Percentiles rank a stretch among this genome's conserved stretches.
phyloP scores from a whole-genome alignment of 2,329 filamentous ascomycete species.

The Hymenoscyphus scutula region DNA sequence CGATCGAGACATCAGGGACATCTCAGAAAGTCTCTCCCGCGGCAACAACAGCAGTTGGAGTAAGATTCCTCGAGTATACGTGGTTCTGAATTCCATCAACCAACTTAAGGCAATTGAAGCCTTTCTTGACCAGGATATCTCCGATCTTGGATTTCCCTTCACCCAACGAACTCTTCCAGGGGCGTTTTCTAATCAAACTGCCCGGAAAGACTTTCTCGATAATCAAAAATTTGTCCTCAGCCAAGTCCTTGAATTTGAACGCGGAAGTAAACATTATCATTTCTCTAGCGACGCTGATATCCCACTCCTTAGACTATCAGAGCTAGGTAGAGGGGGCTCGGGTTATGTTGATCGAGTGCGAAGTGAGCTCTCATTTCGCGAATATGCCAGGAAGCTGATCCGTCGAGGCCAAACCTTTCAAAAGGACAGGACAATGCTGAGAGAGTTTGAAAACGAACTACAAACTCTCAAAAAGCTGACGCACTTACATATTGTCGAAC shows the following conservation, averaged over 20 bases:
- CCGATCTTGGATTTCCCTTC: slow-evolving; percentile 35
- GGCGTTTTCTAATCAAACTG: slow-evolving; percentile 17
- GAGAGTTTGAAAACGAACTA: slow-evolving; percentile 24
- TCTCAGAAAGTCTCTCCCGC: neutral
- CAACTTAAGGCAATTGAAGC: slow-evolving; percentile 25
- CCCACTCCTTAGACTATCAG: too few species aligned
- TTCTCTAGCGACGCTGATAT: slow-evolving; percentile 23
- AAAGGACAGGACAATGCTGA: slow-evolving; percentile 9
- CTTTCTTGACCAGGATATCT: slow-evolving; percentile 29
- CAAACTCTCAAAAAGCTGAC: slow-evolving; percentile 24
- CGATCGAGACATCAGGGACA: too few species aligned
- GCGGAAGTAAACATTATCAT: slow-evolving; percentile 30
- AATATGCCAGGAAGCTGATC: slow-evolving; percentile 19
- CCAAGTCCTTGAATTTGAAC: slow-evolving; percentile 30
- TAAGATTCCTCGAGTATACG: slow-evolving; percentile 30
- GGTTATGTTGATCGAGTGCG: too few species aligned
- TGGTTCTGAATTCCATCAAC: slow-evolving; percentile 32
- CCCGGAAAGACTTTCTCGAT: slow-evolving; percentile 25
- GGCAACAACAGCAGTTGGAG: slow-evolving; percentile 10
- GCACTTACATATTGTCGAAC: slow-evolving; percentile 25
- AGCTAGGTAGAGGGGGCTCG: too few species aligned
- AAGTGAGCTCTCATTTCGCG: slow-evolving; percentile 18
- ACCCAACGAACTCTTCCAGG: slow-evolving; percentile 24
- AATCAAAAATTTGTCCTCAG: slow-evolving; percentile 31
- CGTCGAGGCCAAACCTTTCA: slow-evolving; percentile 16